Base-by-base conservation (phyloP, 257 asterid genomes). In the Solanum corneliomulleri region DNA sequence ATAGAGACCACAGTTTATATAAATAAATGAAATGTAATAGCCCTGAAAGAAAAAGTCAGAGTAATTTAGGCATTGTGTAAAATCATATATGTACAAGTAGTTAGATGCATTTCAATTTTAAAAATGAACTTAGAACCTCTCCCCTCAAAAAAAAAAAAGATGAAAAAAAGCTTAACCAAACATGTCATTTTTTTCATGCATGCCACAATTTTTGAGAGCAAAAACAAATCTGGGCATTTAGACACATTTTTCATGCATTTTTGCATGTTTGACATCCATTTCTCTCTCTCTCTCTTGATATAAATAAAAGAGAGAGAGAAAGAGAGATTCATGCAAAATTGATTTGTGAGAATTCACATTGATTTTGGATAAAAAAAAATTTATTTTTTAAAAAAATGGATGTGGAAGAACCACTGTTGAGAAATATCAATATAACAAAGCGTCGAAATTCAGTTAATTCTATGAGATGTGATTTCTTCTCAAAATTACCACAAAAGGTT, bases 401-500 rank as follows among this genome's bases (percentile, higher is more conserved):
- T 85, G 88, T 74, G 29, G 72, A 88, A 83, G 88, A 89, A 42
- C 92, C 93, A 88, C 91, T 95, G 87, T 78, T 93, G 90, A 25
- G 84, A 3, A 84, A 41, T 4, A 58, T 31, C n/a, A 58, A 58
- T 58, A 66, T 52, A 35, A 23, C 49, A 16, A 80, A 45, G 60
- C 52, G 81, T 78, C 31, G 85, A 7, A 82, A 88, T 82, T 91
- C 94, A 10, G 86, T 91, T 37, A 88, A 77, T 78, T 64, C 68
- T 27, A 52, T 94, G 80, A 92, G 85, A 89, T 83, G 89, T 49
- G 92, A 93, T 91, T 95, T 95, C 94, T 89, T 95, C 72, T 90
- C 95, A n/a, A 88, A 94, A 82, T 87, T 95, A 85, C 98, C 98
- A 83, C 90, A 89, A 15, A 95, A 94, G 88, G 86, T 94, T 56